Base-by-base conservation (phyloP, 768 basidiomycete species). In the Lactarius hengduanensis region DNA sequence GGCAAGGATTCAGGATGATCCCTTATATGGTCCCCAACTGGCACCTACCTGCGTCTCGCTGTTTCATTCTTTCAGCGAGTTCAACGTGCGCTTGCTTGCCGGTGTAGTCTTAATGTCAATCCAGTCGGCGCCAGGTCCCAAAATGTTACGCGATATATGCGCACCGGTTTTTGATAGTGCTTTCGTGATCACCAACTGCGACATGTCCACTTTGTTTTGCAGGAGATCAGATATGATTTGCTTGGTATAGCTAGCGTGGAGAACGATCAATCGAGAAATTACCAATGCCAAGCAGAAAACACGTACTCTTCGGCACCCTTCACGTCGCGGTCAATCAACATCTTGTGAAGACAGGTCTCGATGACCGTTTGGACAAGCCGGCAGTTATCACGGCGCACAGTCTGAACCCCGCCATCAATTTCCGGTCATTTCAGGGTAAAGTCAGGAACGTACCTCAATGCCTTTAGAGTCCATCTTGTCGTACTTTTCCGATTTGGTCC, bases 401-500 rank as follows among this genome's bases (percentile, higher is more conserved):
- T 98, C 96, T 98, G 68, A 10, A 54, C 10, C n/a, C 16, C 9
- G 66, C 32, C 50, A 38, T 54, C 47, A 41, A 34, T 26, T 26
- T 45, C 4, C 26, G 30, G 45, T 54, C 58, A 34, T 34, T 13
- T 11, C 41, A 38, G 72, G 18, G 36, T 11, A 16, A 18, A 34
- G 18, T 2, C 40, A 8, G 34, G 61, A 43, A 40, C 85, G 3
- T 62, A 94, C 96, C 85, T 99, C 97, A 65, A 99, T 98, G 73
- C 97, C 97, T 79, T 99, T 99, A 2, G 96, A 91, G 72, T 99
- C 97, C 97, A 98, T 98, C 79, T 98, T 98, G 77, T 99, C 97
- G 71, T 92, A 96, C 74, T 94, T 97, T 50, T 98, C 96, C 15
- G 89, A 80, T 69, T 86, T 88, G 1, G 97, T 98, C 97, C 97